Base-by-base conservation (phyloP, 2,329 filamentous ascomycete genomes). In the Mollisiaceae sp. region DNA sequence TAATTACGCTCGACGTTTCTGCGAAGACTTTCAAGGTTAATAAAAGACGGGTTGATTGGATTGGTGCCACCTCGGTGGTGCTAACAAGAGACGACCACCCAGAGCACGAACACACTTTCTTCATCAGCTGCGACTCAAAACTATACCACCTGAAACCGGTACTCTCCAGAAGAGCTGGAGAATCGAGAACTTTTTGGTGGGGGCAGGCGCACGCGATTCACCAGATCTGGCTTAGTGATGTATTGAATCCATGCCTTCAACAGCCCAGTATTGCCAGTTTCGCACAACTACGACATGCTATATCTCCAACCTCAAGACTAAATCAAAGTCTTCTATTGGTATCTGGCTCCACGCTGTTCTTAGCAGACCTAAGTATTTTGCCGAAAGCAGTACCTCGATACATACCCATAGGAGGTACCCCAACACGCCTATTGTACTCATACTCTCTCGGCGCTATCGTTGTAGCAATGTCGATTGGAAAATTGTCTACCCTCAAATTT, bases 141-240 rank as follows among this genome's bases (percentile, higher is more conserved):
- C 74, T 87, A 1, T 76, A 69, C 47, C 61, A 58, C 15, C 50
- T 77, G 5, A 63, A 27, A n/a, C 60, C 65, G 1, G 65, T 64
- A n/a, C 38, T 52, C 12, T 52, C 36, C 22, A 22, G 20, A 45
- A 11, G 35, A 36, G 20, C 41, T 14, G 36, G 36, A 36, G 35
- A 39, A 12, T 22, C 22, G 6, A 47, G 41, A 2, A 59, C 47
- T 12, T 60, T 47, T 12, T 56, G 58, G 39, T 27, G 62, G 24
- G 43, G 39, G 1, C 12, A 65, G 15, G 39, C 64, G 64, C 41
- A 57, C 15, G 70, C 72, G 43, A 56, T 54, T n/a, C 50, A 79
- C 14, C 78, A 78, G 56, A 78, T 89, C 15, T 86, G 83, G 80
- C 78, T 83, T 1, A 83, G 83, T 1, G 83, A 87, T 70, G 79